phyloP scores from a whole-genome alignment of 352 stramenopile species.

The Phytophthora cactorum region DNA sequence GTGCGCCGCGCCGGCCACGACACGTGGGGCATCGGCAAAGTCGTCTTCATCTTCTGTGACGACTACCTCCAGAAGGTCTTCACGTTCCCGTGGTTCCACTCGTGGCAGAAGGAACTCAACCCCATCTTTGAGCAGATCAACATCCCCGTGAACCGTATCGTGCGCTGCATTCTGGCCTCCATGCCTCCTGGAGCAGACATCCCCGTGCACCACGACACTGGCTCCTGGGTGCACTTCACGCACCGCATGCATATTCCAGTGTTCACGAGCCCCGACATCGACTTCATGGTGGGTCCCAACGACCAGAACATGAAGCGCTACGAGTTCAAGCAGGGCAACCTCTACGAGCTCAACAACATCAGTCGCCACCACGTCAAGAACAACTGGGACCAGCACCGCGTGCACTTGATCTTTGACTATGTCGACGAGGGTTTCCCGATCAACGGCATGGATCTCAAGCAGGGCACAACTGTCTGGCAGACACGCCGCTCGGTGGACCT shows the following conservation, averaged over 20 bases:
- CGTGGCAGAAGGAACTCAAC: constrained; percentile 74
- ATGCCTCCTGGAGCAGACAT: constrained; percentile 96
- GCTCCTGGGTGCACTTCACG: constrained; percentile 95
- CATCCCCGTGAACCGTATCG: constrained; percentile 84
- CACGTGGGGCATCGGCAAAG: constrained; percentile 98
- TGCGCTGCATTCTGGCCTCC: constrained; percentile 95
- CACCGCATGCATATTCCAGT: constrained; percentile 98
- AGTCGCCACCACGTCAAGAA: constrained; percentile 96
- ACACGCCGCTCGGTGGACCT: constrained; percentile 96
- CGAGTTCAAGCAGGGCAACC: constrained; percentile 92
- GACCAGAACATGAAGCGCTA: constrained; percentile 89
- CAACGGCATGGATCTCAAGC: constrained; percentile 73
- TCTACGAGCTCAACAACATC: constrained; percentile 99
- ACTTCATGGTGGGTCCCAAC: constrained; percentile 87
- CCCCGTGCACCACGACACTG: constrained; percentile 97
- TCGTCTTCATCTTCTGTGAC: constrained; percentile 98
- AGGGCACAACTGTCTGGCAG: constrained; percentile 94
- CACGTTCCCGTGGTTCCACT: constrained; percentile 95
- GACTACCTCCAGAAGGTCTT: constrained; percentile 97
- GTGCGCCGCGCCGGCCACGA: constrained; percentile 96
- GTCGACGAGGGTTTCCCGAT: constrained; percentile 86
- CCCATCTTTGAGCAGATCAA: constrained; percentile 92
- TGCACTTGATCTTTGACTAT: constrained; percentile 99
- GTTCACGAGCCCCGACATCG: constrained; percentile 83
- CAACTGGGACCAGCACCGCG: constrained; percentile 88